phyloP scores from a whole-genome alignment of 2,329 filamentous ascomycete genomes.

The Colletotrichum costaricense region DNA sequence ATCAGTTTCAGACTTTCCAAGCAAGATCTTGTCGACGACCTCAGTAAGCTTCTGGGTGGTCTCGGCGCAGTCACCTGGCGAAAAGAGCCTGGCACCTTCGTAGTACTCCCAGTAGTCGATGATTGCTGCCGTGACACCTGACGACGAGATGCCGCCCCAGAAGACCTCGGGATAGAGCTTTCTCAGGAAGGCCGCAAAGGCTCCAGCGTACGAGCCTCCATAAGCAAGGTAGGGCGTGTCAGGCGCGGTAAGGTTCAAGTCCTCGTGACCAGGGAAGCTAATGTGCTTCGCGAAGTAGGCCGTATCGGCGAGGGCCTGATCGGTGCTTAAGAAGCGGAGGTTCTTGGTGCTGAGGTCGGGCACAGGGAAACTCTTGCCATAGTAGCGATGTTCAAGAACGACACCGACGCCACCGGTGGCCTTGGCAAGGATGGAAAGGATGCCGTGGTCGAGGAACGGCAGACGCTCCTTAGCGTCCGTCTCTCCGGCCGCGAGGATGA shows the following conservation, averaged over 20 bases:
- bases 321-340: slow-evolving; percentile 84
- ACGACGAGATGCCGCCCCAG: slow-evolving; percentile 83
- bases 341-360: slow-evolving; percentile 74
- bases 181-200: slow-evolving; percentile 80
- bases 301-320: slow-evolving; percentile 84
- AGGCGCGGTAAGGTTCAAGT: slow-evolving; percentile 73
- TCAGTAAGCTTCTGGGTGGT: slow-evolving; percentile 69
- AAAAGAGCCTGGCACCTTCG: slow-evolving; percentile 61
- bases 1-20: slow-evolving; percentile 51
- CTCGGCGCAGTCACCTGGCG: slow-evolving; percentile 70
- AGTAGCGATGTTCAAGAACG: slow-evolving; percentile 89
- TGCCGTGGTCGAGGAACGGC: slow-evolving; percentile 80
- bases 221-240: slow-evolving; percentile 81
- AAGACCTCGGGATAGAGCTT: slow-evolving; percentile 82
- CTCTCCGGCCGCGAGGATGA: slow-evolving; percentile 81
- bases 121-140: slow-evolving; percentile 82
- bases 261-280: slow-evolving; percentile 75
- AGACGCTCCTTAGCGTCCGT: slow-evolving; percentile 72
- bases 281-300: slow-evolving; percentile 84
- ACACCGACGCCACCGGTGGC: slow-evolving; percentile 81
- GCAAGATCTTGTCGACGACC: slow-evolving; percentile 63
- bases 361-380: slow-evolving; percentile 79
- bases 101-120: slow-evolving; percentile 79
- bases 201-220: slow-evolving; percentile 86
- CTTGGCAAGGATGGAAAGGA: slow-evolving; percentile 76